These are phyloP conservation scores for Saccharomyces hybrid DNA, from an alignment of 1,139 yeast genomes.

Conservation along the genomic window DNA sequence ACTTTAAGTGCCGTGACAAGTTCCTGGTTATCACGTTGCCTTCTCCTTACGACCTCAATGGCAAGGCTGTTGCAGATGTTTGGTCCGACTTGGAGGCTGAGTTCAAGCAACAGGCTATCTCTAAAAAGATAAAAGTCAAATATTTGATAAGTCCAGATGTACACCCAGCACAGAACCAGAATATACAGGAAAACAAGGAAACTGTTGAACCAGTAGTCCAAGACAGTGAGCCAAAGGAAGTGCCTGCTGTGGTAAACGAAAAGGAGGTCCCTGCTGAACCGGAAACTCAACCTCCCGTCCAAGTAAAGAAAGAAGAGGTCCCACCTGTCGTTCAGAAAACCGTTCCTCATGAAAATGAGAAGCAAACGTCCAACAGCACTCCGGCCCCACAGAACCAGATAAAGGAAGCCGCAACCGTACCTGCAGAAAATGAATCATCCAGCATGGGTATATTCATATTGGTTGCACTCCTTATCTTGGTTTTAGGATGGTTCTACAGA, in stretches of 20 bases:
- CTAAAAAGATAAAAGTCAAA: constrained; percentile 73
- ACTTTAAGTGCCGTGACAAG: constrained; percentile 81
- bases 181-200: constrained; percentile 5
- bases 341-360: constrained; percentile 5
- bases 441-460: constrained; percentile 37
- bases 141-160: constrained; percentile 35
- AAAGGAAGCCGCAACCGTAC: constrained; percentile 1
- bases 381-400: constrained; percentile 8
- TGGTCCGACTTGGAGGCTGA: constrained; percentile 68
- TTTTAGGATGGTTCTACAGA: constrained; percentile 55
- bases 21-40: constrained; percentile 85
- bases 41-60: constrained; percentile 50
- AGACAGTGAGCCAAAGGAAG: constrained; percentile 2
- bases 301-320: background rate
- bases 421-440: constrained; percentile 6
- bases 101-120: constrained; percentile 51
- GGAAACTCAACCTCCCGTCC: constrained; percentile 7
- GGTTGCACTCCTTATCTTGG: constrained; percentile 50
- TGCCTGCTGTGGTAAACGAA: background rate
- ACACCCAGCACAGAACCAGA: background rate
- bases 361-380: constrained; percentile 12
- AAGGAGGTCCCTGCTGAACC: background rate
- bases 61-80: constrained; percentile 52
- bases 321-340: constrained; percentile 5
- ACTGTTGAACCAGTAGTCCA: constrained; percentile 2